Percentiles rank a stretch among this genome's conserved stretches.
Conservation (phyloP, 768 basidiomycete genomes). For the Auriculariales sp. region DNA sequence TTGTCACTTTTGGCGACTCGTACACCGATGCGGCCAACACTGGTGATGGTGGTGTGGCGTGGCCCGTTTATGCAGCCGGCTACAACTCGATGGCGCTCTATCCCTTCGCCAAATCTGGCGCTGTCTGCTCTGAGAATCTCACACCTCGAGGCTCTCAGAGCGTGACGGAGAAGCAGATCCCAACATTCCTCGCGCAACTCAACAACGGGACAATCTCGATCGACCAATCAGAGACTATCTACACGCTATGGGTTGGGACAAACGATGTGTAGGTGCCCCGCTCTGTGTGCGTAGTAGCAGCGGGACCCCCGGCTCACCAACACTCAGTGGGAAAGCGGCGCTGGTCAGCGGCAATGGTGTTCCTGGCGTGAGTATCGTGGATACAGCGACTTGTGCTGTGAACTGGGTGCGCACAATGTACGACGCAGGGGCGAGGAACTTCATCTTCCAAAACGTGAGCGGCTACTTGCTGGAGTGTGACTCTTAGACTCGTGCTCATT, state of each 20-base stretch:
- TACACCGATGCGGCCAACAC: conserved; percentile 38
- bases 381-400: conserved; percentile 43
- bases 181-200: not conserved
- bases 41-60: conserved; percentile 19
- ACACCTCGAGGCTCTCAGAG: conserved; percentile 8
- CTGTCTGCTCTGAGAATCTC: conserved; percentile 41
- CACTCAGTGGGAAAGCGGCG: conserved; percentile 25
- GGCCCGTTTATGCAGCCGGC: conserved; percentile 46
- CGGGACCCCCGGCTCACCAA: not conserved
- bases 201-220: not conserved
- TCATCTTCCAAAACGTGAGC: conserved; percentile 43
- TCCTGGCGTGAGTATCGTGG: conserved; percentile 36
- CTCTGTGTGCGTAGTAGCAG: not conserved
- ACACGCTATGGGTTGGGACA: conserved; percentile 55
- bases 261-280: conserved; percentile 28
- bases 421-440: conserved; percentile 44
- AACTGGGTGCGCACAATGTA: conserved; percentile 46
- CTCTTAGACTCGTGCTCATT: too few relatives aligned
- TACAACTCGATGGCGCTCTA: conserved; percentile 28
- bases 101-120: conserved; percentile 39
- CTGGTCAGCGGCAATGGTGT: conserved; percentile 34
- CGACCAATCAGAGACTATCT: conserved; percentile 34
- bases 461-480: too few relatives aligned
- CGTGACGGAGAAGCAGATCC: not conserved
- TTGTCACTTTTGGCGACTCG: conserved; percentile 56